phyloP scores from a whole-genome alignment of 2,329 filamentous ascomycete genomes.

The Ceratocystis albifundus region DNA sequence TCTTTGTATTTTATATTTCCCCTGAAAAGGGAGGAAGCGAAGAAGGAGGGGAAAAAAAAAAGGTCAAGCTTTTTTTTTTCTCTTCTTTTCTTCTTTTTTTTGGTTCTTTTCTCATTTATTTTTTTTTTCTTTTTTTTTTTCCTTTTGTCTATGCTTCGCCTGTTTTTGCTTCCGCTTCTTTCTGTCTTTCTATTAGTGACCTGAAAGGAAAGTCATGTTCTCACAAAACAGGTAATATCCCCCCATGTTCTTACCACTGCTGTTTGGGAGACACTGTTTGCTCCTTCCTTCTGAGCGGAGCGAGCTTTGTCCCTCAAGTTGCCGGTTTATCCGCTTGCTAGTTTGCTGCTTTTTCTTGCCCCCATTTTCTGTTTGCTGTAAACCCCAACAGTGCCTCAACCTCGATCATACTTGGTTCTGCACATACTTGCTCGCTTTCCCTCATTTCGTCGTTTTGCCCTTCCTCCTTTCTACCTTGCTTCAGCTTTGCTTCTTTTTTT shows the following conservation, averaged over 20 bases:
- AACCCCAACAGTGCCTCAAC: no score
- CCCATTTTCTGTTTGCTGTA: no score
- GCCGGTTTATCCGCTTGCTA: neutral
- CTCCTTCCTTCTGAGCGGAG: neutral
- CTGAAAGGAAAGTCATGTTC: no score
- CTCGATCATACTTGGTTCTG: neutral
- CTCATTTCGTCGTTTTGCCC: neutral
- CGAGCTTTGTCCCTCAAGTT: neutral
- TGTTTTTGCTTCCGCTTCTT: neutral
- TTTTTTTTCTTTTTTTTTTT: neutral
- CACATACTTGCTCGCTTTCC: neutral
- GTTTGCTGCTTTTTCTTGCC: neutral
- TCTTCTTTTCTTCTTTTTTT: neutral
- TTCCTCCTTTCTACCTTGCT: neutral
- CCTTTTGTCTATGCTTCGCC: neutral
- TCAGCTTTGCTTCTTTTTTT: neutral
- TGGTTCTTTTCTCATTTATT: no score
- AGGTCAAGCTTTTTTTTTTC: neutral
- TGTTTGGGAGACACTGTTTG: neutral
- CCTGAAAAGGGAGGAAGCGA: neutral
- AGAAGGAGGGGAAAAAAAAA: neutral
- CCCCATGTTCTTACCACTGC: neutral
- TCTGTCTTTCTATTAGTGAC: neutral
- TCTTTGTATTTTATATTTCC: neutral
- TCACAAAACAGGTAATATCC: no score